phyloP scores from a whole-genome alignment of 768 basidiomycete species.

The Russula brevipes region DNA sequence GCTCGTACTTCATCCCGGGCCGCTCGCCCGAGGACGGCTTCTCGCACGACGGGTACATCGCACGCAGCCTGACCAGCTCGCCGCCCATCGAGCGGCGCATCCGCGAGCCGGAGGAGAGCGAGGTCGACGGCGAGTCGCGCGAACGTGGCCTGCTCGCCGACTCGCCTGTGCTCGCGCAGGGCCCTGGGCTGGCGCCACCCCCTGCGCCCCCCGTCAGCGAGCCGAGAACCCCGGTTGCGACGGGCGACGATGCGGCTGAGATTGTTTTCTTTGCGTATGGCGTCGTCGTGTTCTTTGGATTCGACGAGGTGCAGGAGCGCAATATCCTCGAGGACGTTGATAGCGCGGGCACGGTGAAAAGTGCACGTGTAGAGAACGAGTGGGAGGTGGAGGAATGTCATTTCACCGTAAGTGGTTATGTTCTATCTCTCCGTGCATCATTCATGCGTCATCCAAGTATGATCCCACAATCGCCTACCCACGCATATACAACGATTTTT shows the following conservation, averaged over 20 bases:
- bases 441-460: conserved; percentile 43
- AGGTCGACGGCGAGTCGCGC: conserved; percentile 16
- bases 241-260: conserved; percentile 58
- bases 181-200: background rate
- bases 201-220: background rate
- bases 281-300: conserved; percentile 88
- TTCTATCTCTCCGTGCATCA: background rate
- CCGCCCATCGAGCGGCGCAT: conserved; percentile 19
- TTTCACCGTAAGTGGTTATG: conserved; percentile 54
- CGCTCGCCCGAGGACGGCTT: conserved; percentile 22
- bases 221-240: conserved; percentile 6
- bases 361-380: conserved; percentile 55
- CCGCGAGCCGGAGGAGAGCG: conserved; percentile 12
- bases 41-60: conserved; percentile 54
- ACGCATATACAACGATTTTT: conserved; percentile 93
- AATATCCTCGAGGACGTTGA: conserved; percentile 81
- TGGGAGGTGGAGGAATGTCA: conserved; percentile 96
- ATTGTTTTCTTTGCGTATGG: conserved; percentile 83
- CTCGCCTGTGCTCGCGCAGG: conserved; percentile 5
- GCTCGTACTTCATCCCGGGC: conserved; percentile 62
- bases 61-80: conserved; percentile 26
- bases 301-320: conserved; percentile 72
- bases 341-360: conserved; percentile 61
- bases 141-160: conserved; percentile 8
- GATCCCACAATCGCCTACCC: conserved; percentile 81